Evolutionary conservation across 257 asterid genomes (phyloP).

Genomic region (Nicotiana obtusifolia): DNA sequence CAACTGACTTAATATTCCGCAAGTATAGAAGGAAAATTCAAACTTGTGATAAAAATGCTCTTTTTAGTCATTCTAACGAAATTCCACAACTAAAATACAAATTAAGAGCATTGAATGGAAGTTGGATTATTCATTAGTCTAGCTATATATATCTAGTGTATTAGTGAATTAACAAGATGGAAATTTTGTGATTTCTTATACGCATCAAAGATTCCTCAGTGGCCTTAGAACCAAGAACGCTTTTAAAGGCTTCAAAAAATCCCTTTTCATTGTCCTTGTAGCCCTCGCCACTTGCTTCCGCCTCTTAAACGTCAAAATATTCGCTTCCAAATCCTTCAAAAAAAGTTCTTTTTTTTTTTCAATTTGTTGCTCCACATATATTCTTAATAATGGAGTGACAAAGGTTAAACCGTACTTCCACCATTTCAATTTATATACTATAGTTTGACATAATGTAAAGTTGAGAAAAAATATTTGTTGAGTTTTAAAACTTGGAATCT

Average conservation of each 20-base stretch:
- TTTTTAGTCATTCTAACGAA: background rate
- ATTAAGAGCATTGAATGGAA: background rate
- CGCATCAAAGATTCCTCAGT: conserved; percentile 65
- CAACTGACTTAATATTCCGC: background rate
- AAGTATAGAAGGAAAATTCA: background rate
- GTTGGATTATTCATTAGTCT: background rate
- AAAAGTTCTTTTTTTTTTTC: background rate
- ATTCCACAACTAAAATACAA: background rate
- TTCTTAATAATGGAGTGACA: no score
- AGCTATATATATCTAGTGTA: background rate
- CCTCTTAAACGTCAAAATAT: conserved; percentile 14
- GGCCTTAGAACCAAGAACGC: conserved; percentile 52
- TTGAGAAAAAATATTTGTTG: no score
- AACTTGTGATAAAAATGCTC: background rate
- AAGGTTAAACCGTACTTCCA: no score
- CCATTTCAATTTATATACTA: no score
- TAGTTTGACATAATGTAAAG: no score
- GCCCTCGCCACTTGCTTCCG: conserved; percentile 8
- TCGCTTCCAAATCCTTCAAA: conserved; percentile 44
- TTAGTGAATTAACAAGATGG: background rate
- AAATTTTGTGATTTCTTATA: background rate
- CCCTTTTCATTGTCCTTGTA: conserved; percentile 22
- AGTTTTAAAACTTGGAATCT: no score
- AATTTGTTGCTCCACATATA: background rate
- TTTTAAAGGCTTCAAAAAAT: conserved; percentile 32